Evolutionary conservation across 441 rosid genomes (phyloP), one percentile per base, ranked within the genome.

Genomic region (Gossypium gossypioides): DNA sequence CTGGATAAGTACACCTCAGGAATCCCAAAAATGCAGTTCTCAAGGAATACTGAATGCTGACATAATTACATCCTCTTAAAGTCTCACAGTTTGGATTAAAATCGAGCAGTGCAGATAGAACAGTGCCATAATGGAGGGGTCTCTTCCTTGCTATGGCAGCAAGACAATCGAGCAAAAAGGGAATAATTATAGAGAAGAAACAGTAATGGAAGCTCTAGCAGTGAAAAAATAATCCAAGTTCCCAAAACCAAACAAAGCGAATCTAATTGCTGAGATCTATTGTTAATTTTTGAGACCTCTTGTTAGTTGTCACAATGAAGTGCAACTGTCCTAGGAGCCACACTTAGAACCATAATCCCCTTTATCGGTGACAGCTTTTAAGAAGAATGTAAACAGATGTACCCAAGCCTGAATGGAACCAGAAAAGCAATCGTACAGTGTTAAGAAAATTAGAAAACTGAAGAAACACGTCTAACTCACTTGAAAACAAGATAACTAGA

Each of bases 11-110:
- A 80, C 91, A 88, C 82, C 98, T 85, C 72, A 96, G 88, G 82
- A 96, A 93, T 80, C 98, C 98, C 83, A 96, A 77, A 76, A 91
- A 90, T 60, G 99, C 97, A 76, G 97, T 91, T 83, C 97, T 91
- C 60, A 96, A 71, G 29, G 98, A 96, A 82, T 86, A 91, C 72
- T 85, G 97, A 58, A 93, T 78, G 74, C 98, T 96, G 80, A 87
- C 78, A 75, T 73, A 78, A 83, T 90, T 98, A 75, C 83, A 78
- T 68, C 89, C 91, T 82, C 84, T 90, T 61, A 69, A 72, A 13
- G 80, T 79, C 79, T 93, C 94, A 74, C 78, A 74, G 78, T 85
- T 89, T 63, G 89, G 87, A 81, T 82, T 81, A 78, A 91, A 93
- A 75, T 89, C 89, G 72, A 90, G 90, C 85, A 96, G 83, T 32